Evolutionary conservation across 179 eudicot species (phyloP).

Genomic region (Spinacia oleracea): DNA sequence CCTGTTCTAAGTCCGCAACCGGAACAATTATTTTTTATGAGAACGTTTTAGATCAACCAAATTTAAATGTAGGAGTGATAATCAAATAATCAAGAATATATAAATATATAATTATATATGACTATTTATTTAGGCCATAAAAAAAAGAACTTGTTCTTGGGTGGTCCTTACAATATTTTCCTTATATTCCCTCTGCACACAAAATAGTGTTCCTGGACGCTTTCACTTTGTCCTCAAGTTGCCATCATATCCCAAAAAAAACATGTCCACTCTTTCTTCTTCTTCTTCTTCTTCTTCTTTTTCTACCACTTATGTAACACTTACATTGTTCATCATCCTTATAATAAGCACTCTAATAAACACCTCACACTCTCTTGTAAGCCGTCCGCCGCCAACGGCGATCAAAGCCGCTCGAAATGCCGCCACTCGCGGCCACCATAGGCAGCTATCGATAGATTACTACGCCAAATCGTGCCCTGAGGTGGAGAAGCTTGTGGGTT

Average conservation of each 20-base stretch:
- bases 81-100: too few species aligned
- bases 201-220: conserved; percentile 1
- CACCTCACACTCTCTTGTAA: conserved; percentile 27
- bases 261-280: conserved; percentile 20
- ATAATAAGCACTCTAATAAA: background rate
- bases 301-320: background rate
- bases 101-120: too few species aligned
- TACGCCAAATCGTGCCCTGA: conserved; percentile 78
- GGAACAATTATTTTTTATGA: too few species aligned
- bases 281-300: background rate
- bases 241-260: conserved; percentile 8
- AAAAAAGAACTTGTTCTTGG: background rate
- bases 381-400: background rate
- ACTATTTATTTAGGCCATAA: too few species aligned
- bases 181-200: conserved; percentile 10
- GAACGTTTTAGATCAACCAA: too few species aligned
- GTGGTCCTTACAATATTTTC: conserved; percentile 5
- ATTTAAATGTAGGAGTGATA: too few species aligned
- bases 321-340: background rate
- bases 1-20: too few species aligned
- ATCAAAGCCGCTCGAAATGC: background rate
- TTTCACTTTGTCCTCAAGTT: background rate
- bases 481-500: conserved; percentile 66
- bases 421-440: background rate
- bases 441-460: conserved; percentile 58